phyloP scores from a whole-genome alignment of 768 basidiomycete species.

The Pleurotus salmoneostramineus region DNA sequence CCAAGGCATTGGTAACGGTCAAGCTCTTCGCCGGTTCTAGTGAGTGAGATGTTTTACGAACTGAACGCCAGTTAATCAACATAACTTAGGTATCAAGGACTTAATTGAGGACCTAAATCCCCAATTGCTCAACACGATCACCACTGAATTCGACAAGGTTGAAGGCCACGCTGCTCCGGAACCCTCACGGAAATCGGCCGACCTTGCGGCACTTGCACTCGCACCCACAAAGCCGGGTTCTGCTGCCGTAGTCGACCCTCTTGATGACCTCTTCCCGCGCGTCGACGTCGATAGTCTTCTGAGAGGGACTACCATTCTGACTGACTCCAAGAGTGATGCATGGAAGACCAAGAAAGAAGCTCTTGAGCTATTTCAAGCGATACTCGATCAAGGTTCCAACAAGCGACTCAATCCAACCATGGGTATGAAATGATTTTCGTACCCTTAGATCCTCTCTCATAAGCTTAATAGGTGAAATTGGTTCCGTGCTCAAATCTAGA shows the following conservation, averaged over 20 bases:
- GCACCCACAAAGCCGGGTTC: conserved; percentile 33
- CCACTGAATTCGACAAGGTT: conserved; percentile 88
- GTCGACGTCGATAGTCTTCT: conserved; percentile 88
- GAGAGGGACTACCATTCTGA: conserved; percentile 76
- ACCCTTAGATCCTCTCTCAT: neutral
- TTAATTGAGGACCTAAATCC: conserved; percentile 94
- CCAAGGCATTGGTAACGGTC: conserved; percentile 87
- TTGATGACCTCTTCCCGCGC: conserved; percentile 94
- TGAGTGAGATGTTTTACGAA: conserved; percentile 24
- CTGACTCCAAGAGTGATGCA: conserved; percentile 85
- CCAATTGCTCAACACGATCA: conserved; percentile 87
- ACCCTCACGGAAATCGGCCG: conserved; percentile 73
- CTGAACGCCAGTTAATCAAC: neutral
- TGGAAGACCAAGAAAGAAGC: conserved; percentile 99
- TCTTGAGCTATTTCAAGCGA: conserved; percentile 75
- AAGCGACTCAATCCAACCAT: conserved; percentile 88
- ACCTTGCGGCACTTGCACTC: conserved; percentile 53
- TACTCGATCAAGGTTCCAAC: conserved; percentile 88
- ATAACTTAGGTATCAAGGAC: conserved; percentile 75
- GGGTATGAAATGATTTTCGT: conserved; percentile 43
- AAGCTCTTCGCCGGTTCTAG: conserved; percentile 89
- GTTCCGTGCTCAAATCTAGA: conserved; percentile 81
- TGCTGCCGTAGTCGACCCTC: conserved; percentile 52
- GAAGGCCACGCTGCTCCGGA: conserved; percentile 74
- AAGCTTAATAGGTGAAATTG: conserved; percentile 72